A percentile compares a stretch with the other conserved stretches of the same genome.
phyloP scores from a whole-genome alignment of 441 rosid genomes.

The Breynia disticha region DNA sequence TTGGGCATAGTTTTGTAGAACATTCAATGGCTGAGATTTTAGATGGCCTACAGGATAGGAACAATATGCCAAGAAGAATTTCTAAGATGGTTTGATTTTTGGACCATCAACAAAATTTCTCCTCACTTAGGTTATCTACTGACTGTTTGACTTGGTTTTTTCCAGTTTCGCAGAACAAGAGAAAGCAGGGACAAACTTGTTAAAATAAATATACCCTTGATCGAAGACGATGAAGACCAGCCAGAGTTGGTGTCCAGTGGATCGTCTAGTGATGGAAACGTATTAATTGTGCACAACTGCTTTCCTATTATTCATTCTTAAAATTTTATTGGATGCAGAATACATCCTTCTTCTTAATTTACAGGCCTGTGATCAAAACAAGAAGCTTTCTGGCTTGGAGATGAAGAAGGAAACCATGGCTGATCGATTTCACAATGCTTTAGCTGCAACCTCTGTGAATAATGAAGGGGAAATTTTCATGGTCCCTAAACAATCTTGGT shows the following conservation, averaged over 20 bases:
- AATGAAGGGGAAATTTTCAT: conserved; percentile 27
- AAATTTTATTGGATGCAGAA: conserved; percentile 4
- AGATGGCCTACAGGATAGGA: conserved; percentile 40
- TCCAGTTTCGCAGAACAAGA: conserved; percentile 33
- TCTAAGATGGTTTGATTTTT: conserved; percentile 32
- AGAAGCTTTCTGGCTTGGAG: conserved; percentile 26
- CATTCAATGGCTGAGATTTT: conserved; percentile 43
- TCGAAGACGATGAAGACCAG: conserved; percentile 37
- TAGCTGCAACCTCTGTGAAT: conserved; percentile 42
- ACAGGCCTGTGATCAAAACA: conserved; percentile 35
- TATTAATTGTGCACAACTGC: conserved; percentile 17
- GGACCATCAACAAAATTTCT: conserved; percentile 10
- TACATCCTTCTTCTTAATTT: neutral
- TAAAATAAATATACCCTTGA: conserved; percentile 25
- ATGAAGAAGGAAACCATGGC: conserved; percentile 50
- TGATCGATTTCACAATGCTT: conserved; percentile 69
- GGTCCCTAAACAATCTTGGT: conserved; percentile 48
- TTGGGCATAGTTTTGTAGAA: conserved; percentile 20
- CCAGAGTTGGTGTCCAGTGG: conserved; percentile 37
- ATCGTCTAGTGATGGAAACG: conserved; percentile 66
- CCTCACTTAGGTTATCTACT: conserved; percentile 4
- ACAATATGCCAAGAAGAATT: conserved; percentile 22
- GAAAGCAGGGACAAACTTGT: conserved; percentile 20
- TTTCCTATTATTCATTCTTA: conserved; percentile 7
- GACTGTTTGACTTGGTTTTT: conserved; percentile 17